Conservation (phyloP, 352 stramenopile genomes). For the Globisporangium nodosum region DNA sequence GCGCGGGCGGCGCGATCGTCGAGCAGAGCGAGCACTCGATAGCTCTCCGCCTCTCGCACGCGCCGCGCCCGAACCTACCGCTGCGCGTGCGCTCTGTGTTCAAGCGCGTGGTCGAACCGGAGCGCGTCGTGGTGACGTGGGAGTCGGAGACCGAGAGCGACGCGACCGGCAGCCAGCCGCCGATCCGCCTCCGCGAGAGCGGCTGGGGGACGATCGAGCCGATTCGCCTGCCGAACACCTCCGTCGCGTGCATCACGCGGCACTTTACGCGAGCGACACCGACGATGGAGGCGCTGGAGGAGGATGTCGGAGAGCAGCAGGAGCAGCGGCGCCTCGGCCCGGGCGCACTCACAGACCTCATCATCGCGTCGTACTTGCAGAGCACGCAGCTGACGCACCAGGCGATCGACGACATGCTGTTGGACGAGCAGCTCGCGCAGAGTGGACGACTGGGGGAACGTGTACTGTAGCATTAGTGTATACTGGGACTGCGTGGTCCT, state of each 20-base stretch:
- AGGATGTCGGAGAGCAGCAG: background rate
- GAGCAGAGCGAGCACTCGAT: background rate
- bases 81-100: background rate
- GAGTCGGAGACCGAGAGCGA: conserved; percentile 1
- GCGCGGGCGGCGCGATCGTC: background rate
- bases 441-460: background rate
- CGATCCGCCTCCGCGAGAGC: background rate
- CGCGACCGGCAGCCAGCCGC: background rate
- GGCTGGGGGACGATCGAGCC: conserved; percentile 1
- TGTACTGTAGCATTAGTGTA: background rate
- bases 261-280: conserved; percentile 5
- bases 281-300: background rate
- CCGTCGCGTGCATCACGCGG: background rate
- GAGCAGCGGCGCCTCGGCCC: background rate
- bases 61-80: background rate
- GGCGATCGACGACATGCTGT: conserved; percentile 5
- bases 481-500: background rate
- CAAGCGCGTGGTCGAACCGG: background rate
- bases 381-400: conserved; percentile 2
- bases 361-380: conserved; percentile 11
- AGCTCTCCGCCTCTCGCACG: background rate
- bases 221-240: background rate
- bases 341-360: conserved; percentile 3
- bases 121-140: conserved; percentile 3
- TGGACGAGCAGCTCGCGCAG: background rate